Base-by-base conservation (phyloP, 129 eudicot species). In the Silybum marianum region DNA sequence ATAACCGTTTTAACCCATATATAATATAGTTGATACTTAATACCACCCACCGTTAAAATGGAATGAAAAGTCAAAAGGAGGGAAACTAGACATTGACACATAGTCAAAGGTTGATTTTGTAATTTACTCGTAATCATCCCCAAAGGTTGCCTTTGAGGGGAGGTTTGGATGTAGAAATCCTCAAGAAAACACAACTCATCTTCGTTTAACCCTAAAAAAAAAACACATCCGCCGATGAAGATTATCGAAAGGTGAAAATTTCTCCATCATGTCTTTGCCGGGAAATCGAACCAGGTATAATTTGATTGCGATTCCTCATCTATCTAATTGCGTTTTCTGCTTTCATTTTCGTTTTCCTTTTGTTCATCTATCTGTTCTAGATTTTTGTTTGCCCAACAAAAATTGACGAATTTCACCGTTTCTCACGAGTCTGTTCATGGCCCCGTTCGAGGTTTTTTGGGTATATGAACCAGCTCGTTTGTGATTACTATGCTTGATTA, bases 221-320 rank as follows among this genome's bases (percentile, higher is more conserved):
- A 25, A 58, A 23, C 18, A 22, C 28, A 77, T 82, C 71, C 77
- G 77, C 81, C 77, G 71, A 75, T 75, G 80, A 82, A 46, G 77
- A 75, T 82, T 76, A 12, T 24, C 1, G 19, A 71, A 48, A 75
- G 71, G 60, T 82, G 85, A 82, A 82, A 77, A 51, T 69, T 32
- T 32, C 12, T 9, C 26, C 70, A 83, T 83, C 82, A 83, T 83
- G 86, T 83, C 86, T 77, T 77, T 71, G 78, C 79, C 86, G 82
- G 82, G 74, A 19, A 83, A 83, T 83, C 86, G 86, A 26, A 83
- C 86, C 78, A 83, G 86, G 86, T 81, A 63, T 65, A 36, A 32
- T 72, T 75, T 60, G 22, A 81, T 81, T 69, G 18, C 48, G 75
- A 44, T 9, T 69, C 65, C 26, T 66, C 71, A 36, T 58, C 23